phyloP scores from a whole-genome alignment of 1,284 basidiomycete species.

The Melanopsichium pennsylvanicum region DNA sequence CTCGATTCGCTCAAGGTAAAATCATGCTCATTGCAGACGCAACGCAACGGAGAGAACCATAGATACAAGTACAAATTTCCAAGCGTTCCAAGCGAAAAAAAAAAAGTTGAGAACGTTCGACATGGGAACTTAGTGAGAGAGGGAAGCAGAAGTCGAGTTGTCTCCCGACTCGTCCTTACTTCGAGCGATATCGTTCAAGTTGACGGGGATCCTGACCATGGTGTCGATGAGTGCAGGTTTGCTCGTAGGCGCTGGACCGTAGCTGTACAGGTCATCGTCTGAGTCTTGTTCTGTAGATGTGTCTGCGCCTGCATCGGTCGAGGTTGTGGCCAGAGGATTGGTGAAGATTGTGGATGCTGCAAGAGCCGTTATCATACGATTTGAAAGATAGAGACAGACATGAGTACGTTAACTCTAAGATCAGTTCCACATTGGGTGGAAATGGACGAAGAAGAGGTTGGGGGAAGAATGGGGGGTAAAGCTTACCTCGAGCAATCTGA shows the following conservation, averaged over 20 bases:
- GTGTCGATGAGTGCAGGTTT: constrained; percentile 46
- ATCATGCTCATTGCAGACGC: constrained; percentile 5
- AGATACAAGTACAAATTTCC: constrained; percentile 29
- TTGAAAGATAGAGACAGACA: too few species aligned
- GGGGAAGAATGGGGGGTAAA: background rate
- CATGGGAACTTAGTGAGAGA: background rate
- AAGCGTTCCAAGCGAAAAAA: background rate
- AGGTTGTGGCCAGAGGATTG: constrained; percentile 2
- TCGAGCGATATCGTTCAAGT: constrained; percentile 35
- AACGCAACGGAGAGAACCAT: background rate
- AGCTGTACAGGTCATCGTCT: constrained; percentile 39
- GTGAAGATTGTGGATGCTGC: constrained; percentile 35
- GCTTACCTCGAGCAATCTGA: constrained; percentile 58
- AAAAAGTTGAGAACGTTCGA: too few species aligned
- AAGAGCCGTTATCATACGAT: too few species aligned
- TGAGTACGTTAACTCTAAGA: too few species aligned
- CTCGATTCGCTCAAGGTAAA: too few species aligned
- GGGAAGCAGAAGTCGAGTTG: constrained; percentile 5
- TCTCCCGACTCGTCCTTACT: constrained; percentile 22
- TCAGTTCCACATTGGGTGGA: too few species aligned
- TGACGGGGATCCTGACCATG: constrained; percentile 46
- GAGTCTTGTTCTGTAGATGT: constrained; percentile 25
- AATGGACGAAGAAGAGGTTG: too few species aligned
- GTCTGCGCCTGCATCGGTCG: constrained; percentile 7
- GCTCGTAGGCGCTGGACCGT: constrained; percentile 21